phyloP scores from a whole-genome alignment of 1,284 basidiomycete species.

The Lignosus rhinocerotis region DNA sequence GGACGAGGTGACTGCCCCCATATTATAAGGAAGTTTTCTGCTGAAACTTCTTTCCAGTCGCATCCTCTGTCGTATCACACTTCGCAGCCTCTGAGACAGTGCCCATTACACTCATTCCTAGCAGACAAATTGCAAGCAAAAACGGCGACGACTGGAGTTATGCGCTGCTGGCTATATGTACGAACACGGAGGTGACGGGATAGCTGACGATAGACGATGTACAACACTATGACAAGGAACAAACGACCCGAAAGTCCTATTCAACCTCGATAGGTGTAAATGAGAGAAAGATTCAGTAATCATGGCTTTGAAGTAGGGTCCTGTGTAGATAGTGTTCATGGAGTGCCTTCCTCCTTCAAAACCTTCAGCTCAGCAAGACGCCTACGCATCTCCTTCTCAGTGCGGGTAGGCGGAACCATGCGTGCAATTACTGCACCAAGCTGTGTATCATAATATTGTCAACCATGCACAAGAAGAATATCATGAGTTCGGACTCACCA shows the following conservation, averaged over 20 bases:
- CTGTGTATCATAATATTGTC: conserved; percentile 26
- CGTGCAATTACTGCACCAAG: conserved; percentile 74
- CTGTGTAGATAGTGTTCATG: conserved; percentile 31
- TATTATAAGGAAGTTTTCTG: neutral
- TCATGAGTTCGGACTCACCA: conserved; percentile 44
- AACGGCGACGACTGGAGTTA: conserved; percentile 56
- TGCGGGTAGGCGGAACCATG: conserved; percentile 82
- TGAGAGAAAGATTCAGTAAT: neutral
- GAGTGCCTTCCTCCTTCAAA: conserved; percentile 57
- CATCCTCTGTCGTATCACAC: conserved; percentile 7
- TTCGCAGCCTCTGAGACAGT: conserved; percentile 26
- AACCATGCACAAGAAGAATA: conserved; percentile 1
- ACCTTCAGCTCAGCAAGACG: conserved; percentile 78
- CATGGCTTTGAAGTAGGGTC: neutral
- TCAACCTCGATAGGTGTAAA: conserved; percentile 2
- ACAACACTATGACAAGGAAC: conserved; percentile 8
- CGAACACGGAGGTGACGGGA: conserved; percentile 18
- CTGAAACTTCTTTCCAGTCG: conserved; percentile 5
- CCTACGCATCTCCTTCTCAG: conserved; percentile 84
- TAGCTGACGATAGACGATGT: conserved; percentile 12
- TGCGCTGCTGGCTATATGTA: conserved; percentile 47
- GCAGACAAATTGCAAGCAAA: conserved; percentile 47
- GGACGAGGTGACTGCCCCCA: conserved; percentile 6
- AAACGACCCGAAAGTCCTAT: conserved; percentile 6
- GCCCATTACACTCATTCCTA: conserved; percentile 59